Evolutionary conservation across 2,329 filamentous ascomycete genomes (phyloP), one percentile per base, ranked within the genome.

Genomic region (Penicillium capsulatum): DNA sequence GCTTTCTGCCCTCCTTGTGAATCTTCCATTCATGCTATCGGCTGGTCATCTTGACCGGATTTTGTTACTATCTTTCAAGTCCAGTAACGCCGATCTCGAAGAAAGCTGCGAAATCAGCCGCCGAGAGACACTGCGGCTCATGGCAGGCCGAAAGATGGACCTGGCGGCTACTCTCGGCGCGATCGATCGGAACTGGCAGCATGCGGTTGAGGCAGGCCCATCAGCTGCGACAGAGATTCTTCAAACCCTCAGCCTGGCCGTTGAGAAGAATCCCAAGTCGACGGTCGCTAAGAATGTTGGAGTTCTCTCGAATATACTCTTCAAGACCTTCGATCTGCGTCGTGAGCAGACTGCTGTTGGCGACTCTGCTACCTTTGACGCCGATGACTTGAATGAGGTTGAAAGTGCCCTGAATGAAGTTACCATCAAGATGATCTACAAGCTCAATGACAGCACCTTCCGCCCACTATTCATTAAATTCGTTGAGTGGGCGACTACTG

Each of bases 391-490:
- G 20, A 68, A 76, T 1, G 63, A 71, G 29, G 71, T 88, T 9
- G 87, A 94, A 59, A 68, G 70, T 2, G 70, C 73, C 8, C 58
- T 86, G 50, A 84, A 87, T 59, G 77, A 83, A 7, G 80, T 84
- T 9, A 79, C 83, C 0, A 77, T 98, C 43, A 86, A 88, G 65
- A 92, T 96, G 81, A 85, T 95, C 38, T 88, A 94, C 72, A 97
- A 97, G 72, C 78, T 98, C 46, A 97, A 96, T 67, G 92, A 98
- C 60, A 83, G 85, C 1, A 81, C 85, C 0, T 98, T 98, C 79
- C 78, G 90, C 9, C 94, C 92, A 1, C 81, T 98, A 47, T 98
- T 97, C 70, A 76, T 81, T 11, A 80, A 84, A 49, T 71, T 96
- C n/a, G 74, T 94, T 31, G 87, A 94, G 41, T 96, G 90, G 85